These are phyloP conservation scores for Backusella macrospora DNA, from an alignment of 192 early-diverging fungal genomes.

Conservation along the genomic window DNA sequence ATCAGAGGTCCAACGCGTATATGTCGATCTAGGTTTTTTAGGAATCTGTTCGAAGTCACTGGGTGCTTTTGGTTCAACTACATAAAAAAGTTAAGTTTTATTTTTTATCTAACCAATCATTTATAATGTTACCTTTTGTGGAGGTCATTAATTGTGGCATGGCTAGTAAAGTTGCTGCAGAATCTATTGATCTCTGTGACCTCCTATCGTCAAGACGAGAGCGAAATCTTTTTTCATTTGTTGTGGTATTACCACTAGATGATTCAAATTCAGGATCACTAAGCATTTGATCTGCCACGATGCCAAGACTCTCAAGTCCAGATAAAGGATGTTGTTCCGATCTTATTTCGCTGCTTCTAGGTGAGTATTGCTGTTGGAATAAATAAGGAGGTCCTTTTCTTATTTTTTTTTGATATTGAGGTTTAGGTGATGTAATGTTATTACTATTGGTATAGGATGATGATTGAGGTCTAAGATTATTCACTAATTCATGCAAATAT, in stretches of 20 bases:
- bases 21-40: constrained; percentile 28
- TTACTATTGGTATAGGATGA: not conserved
- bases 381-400: constrained; percentile 27
- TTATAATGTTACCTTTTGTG: not conserved
- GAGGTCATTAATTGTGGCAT: constrained; percentile 26
- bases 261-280: constrained; percentile 36
- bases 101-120: constrained; percentile 7
- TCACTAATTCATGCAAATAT: constrained; percentile 29
- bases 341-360: constrained; percentile 27
- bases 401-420: constrained; percentile 9
- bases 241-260: not conserved
- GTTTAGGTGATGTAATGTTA: constrained; percentile 16
- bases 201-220: constrained; percentile 27
- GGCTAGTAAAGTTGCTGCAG: constrained; percentile 36
- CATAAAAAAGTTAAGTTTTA: constrained; percentile 5
- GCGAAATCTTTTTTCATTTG: constrained; percentile 1
- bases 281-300: constrained; percentile 45
- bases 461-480: not conserved
- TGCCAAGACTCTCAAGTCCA: constrained; percentile 40
- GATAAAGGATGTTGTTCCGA: constrained; percentile 25
- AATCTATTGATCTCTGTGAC: constrained; percentile 44
- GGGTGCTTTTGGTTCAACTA: not conserved
- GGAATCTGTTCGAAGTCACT: constrained; percentile 4
- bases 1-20: constrained; percentile 41
- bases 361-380: constrained; percentile 41